Base-by-base conservation (phyloP, 768 basidiomycete genomes). In the Panaeolus cyanescens region DNA sequence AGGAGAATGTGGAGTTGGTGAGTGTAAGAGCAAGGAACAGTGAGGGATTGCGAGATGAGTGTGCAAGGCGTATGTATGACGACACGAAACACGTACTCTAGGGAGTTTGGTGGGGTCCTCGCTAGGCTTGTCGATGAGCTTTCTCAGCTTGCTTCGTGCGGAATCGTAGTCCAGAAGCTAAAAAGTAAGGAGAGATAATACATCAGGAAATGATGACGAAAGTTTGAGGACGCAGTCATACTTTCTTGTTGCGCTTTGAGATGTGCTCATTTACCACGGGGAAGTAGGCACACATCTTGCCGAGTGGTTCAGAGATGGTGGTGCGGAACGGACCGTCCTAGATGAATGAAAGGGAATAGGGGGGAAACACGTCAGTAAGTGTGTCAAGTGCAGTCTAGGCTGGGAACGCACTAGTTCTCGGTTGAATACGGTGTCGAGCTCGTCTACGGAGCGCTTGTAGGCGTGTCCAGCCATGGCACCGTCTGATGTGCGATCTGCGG, bases 381-480 rank as follows among this genome's bases (percentile, higher is more conserved):
- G 22, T 28, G 22, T 30, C 17, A 17, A 25, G n/a, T 30, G 22
- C 25, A 50, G 45, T 28, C 30, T 25, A 50, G 22, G 39, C 33
- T 39, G 15, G n/a, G 55, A 10, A 78, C 90, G 55, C 64, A 96
- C 95, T 60, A 99, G 81, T 73, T 97, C 93, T 61, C 94, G 76
- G 30, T 86, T 85, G 36, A 97, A 88, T 39, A 88, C 90, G 1
- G 85, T 82, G 67, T 99, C 97, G 42, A 99, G 80, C 63, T 99
- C 97, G 67, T 96, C 94, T 7, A 97, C 92, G 0, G 95, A 93
- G 33, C 93, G 86, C 71, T 93, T 96, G 82, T 99, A 99, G 1
- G 97, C 92, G 68, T 98, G 93, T 1, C 93, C 92, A 0, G 96
- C 92, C 94, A 99, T 97, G 8, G 96, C 97, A 45, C 95, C 92